A percentile compares a stretch with the other conserved stretches of the same genome.
Conservation (phyloP, 371 early-diverging fungal species). For the Apophysomyces sp. region DNA sequence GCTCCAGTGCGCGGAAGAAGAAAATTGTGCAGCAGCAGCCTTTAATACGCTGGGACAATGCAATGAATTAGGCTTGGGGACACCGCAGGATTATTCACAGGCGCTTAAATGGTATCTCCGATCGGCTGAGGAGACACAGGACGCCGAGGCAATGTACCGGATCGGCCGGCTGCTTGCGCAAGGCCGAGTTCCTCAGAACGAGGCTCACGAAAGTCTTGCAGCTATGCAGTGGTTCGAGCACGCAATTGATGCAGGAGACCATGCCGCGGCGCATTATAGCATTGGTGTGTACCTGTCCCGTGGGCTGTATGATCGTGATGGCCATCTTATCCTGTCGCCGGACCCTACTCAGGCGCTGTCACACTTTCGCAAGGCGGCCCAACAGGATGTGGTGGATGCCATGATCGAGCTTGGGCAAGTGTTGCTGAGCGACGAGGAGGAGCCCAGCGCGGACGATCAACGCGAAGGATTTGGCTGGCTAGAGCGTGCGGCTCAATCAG, state of each 20-base stretch:
- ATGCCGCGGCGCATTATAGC: constrained; percentile 34
- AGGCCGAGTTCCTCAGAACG: constrained; percentile 12
- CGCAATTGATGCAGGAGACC: constrained; percentile 28
- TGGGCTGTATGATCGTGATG: constrained; percentile 19
- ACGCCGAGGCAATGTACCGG: constrained; percentile 46
- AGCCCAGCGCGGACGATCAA: neutral
- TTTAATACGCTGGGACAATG: constrained; percentile 47
- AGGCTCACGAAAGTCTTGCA: constrained; percentile 23
- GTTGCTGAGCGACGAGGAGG: constrained; percentile 13
- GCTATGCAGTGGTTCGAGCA: constrained; percentile 34
- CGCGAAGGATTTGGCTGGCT: constrained; percentile 28
- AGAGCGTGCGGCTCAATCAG: constrained; percentile 33
- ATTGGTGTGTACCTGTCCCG: constrained; percentile 32
- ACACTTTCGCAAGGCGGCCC: constrained; percentile 36
- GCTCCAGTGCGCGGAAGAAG: constrained; percentile 37
- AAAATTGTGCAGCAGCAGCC: constrained; percentile 26
- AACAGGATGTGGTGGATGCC: constrained; percentile 30
- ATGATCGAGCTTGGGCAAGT: constrained; percentile 35
- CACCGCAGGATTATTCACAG: constrained; percentile 41
- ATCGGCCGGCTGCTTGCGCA: constrained; percentile 42
- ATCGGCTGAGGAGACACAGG: constrained; percentile 35
- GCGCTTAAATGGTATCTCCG: constrained; percentile 43
- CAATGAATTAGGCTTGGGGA: constrained; percentile 46
- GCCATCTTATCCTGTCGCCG: constrained; percentile 6
- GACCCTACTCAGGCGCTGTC: constrained; percentile 20